Evolutionary conservation across 805 yeast species (phyloP), one percentile per base, ranked within the genome.

Genomic region (Danielozyma ontarioensis): DNA sequence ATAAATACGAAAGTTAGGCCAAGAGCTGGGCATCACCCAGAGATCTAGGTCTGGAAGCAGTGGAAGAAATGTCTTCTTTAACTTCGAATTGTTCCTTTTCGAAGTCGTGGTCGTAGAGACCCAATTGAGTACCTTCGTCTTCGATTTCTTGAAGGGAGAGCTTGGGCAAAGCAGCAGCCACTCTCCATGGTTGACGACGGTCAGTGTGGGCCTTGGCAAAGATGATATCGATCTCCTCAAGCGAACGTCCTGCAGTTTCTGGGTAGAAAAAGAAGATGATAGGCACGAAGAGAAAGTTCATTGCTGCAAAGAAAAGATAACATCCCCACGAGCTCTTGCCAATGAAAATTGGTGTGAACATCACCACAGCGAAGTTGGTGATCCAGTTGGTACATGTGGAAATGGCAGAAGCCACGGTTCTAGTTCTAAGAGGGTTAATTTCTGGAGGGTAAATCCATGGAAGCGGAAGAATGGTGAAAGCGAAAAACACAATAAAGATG

Each of bases 141-240:
- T 78, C 83, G 44, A 80, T 70, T 55, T 80, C 79, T 37, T 63
- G 60, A 40, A 56, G 55, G n/a, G 72, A 52, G 38, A 82, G 65
- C 53, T 70, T 72, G 25, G 86, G 86, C 68, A 81, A 48, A 35
- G 69, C 61, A 25, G 70, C 65, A 32, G 88, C 88, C 30, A 82
- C 80, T 54, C 75, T 67, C 72, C 69, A 80, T 22, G 81, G 75
- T 41, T 68, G 71, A 44, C 69, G 70, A 31, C 70, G 68, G 40
- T 82, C 88, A 29, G 59, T 68, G 44, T 70, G 57, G 5, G 83
- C 73, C 59, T 74, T 76, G 49, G 84, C 83, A 42, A 66, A 76
- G 35, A 82, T 78, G 50, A 79, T 78, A 53, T 68, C 71, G 35
- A 63, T 59, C 49, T 68, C 74, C 55, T 64, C 70, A 57, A 65